These are phyloP conservation scores for Rosa lucieae DNA, from an alignment of 306 rosid genomes.

Conservation along the genomic window DNA sequence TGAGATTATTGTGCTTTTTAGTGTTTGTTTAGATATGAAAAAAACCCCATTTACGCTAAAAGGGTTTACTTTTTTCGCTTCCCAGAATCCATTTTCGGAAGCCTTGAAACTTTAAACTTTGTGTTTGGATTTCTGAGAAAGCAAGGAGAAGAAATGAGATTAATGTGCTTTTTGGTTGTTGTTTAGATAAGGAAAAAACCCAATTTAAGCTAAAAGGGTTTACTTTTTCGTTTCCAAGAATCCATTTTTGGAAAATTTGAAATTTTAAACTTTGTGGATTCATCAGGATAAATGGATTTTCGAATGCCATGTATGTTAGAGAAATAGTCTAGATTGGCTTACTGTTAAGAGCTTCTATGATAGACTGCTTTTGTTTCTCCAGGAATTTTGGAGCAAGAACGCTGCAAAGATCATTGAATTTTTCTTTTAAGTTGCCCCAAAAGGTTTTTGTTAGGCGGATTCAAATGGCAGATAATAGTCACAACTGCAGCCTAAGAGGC, in stretches of 20 bases:
- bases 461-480: slow-evolving; percentile 26
- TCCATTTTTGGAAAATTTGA: not conserved
- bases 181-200: not conserved
- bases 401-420: slow-evolving; percentile 19
- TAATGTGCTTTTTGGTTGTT: not conserved
- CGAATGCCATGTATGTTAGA: not conserved
- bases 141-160: not conserved
- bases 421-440: not conserved
- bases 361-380: slow-evolving; percentile 7
- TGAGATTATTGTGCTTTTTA: not conserved
- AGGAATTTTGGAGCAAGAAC: slow-evolving; percentile 32
- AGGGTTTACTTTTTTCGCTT: not conserved
- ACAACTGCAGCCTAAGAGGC: slow-evolving; percentile 6
- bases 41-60: not conserved
- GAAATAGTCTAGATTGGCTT: not conserved
- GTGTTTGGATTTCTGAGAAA: not conserved
- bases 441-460: slow-evolving; percentile 18
- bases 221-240: not conserved
- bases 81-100: not conserved
- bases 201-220: not conserved
- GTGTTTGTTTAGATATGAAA: not conserved
- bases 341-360: not conserved
- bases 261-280: not conserved
- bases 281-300: not conserved
- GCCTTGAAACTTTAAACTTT: too few relatives aligned